phyloP scores from a whole-genome alignment of 1,284 basidiomycete species.

The Puccinia horiana region DNA sequence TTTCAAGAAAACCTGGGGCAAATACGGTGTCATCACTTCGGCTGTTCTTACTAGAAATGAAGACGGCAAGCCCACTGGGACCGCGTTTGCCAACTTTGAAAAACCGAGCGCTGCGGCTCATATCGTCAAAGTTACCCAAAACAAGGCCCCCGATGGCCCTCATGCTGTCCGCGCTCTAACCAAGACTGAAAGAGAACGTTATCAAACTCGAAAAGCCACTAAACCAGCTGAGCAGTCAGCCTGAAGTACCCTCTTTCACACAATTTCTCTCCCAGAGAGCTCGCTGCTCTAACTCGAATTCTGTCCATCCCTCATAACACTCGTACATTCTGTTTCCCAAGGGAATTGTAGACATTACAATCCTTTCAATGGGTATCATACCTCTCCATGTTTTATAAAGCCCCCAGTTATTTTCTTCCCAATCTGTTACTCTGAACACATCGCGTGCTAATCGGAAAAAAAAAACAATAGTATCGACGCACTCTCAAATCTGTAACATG shows the following conservation, averaged over 20 bases:
- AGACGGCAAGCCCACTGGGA: slow-evolving; percentile 22
- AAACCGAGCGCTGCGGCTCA: not conserved
- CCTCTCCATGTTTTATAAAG: no score
- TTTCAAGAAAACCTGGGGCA: slow-evolving; percentile 3
- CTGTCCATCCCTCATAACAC: no score
- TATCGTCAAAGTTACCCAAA: slow-evolving; percentile 18
- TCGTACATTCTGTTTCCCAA: not conserved
- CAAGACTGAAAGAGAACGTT: slow-evolving; percentile 1
- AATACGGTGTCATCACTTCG: slow-evolving; percentile 27
- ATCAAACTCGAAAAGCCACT: not conserved
- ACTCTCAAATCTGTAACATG: no score
- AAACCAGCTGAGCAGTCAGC: not conserved
- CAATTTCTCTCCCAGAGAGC: not conserved
- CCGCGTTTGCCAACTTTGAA: slow-evolving; percentile 20
- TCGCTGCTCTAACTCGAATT: not conserved
- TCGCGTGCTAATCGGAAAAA: no score
- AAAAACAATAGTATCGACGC: no score
- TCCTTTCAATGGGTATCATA: no score
- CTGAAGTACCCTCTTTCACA: not conserved
- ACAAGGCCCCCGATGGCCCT: slow-evolving; percentile 4
- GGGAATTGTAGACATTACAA: no score
- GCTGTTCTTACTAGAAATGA: not conserved
- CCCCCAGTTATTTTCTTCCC: no score
- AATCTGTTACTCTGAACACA: no score
- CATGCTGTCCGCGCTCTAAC: not conserved